Evolutionary conservation across 805 yeast genomes (phyloP).

Genomic region (Kodamaea kaohsiungensis): DNA sequence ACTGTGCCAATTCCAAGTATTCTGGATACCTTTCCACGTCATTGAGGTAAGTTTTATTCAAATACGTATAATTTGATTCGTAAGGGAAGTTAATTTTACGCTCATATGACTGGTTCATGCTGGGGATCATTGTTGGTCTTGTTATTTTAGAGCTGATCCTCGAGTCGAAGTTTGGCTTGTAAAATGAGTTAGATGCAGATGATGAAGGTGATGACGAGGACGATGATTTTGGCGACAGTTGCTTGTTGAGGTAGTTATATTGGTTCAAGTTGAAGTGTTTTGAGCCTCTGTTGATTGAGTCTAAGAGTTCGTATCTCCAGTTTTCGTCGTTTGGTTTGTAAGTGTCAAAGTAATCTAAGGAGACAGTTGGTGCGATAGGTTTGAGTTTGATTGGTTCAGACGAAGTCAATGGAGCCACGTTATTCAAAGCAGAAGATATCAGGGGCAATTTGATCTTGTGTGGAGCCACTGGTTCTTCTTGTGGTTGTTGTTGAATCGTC

Average conservation of each 20-base stretch:
- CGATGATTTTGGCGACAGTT: conserved; percentile 9
- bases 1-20: conserved; percentile 48
- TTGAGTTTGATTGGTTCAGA: conserved; percentile 24
- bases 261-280: conserved; percentile 28
- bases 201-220: neutral
- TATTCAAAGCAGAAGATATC: conserved; percentile 31
- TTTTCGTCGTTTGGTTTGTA: conserved; percentile 46
- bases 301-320: conserved; percentile 44
- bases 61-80: conserved; percentile 53
- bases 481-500: neutral
- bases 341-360: conserved; percentile 45
- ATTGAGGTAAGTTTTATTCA: conserved; percentile 47
- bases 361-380: conserved; percentile 42
- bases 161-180: conserved; percentile 40
- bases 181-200: conserved; percentile 7
- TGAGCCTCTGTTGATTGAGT: conserved; percentile 28
- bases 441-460: conserved; percentile 30
- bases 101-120: conserved; percentile 20
- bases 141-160: conserved; percentile 32
- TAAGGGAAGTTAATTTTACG: conserved; percentile 52
- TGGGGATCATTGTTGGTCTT: conserved; percentile 20
- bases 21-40: conserved; percentile 52
- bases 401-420: conserved; percentile 19
- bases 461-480: neutral
- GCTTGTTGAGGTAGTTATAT: conserved; percentile 28